A percentile compares a stretch with the other conserved stretches of the same genome.
Conservation (phyloP, 1,139 yeast genomes). For the Saccharomyces hybrid region DNA sequence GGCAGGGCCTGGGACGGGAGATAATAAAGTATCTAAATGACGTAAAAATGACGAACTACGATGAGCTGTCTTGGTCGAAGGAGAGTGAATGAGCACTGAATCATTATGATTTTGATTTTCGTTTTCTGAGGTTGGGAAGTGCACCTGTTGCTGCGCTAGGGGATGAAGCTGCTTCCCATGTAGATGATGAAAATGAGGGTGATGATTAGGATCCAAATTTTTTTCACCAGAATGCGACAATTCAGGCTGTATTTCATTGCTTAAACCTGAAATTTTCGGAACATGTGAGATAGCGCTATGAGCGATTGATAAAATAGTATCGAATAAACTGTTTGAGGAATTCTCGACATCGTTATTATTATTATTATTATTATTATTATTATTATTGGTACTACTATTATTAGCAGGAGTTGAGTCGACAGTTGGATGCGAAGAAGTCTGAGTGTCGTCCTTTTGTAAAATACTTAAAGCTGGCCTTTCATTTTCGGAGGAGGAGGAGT, state of each 20-base stretch:
- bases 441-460: not conserved
- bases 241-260: constrained; percentile 4
- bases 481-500: not conserved
- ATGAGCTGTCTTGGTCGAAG: constrained; percentile 8
- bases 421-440: not conserved
- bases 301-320: constrained; percentile 19
- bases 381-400: not conserved
- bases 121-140: not conserved
- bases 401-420: not conserved
- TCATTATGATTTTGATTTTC: constrained; percentile 5
- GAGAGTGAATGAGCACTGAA: constrained; percentile 14
- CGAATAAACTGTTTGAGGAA: constrained; percentile 13
- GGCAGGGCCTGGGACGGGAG: constrained; percentile 10
- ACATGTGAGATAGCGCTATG: constrained; percentile 21
- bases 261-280: constrained; percentile 15
- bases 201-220: not conserved
- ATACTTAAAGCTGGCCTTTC: not conserved
- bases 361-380: not conserved
- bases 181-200: not conserved
- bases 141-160: not conserved
- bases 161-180: not conserved
- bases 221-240: not conserved
- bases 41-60: constrained; percentile 31
- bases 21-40: constrained; percentile 32
- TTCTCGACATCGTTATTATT: constrained; percentile 5